Base-by-base conservation (phyloP, 768 basidiomycete genomes). In the Stropharia rugosoannulata region DNA sequence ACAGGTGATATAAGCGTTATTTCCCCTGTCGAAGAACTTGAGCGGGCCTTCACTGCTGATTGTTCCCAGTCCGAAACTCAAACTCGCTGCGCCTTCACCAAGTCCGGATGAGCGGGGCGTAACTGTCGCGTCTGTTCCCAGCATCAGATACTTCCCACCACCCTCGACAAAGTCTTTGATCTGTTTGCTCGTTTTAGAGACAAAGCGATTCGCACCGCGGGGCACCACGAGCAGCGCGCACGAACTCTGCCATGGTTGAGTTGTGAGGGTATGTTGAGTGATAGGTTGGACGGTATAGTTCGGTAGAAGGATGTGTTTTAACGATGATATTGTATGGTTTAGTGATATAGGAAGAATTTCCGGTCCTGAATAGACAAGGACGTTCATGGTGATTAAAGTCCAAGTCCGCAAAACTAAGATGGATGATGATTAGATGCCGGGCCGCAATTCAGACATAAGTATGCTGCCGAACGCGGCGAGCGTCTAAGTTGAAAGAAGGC, bases 221-320 rank as follows among this genome's bases (percentile, higher is more conserved):
- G 90, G 84, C 54, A 96, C 73, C 48, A 95, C 87, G 15, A 98
- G 80, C 1, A 96, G 75, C 2, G 87, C 86, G 66, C 93, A 95
- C 9, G 80, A 78, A 5, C 74, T 64, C 37, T 81, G 68, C 95
- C 95, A 98, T 16, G 95, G 94, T 43, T 87, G 86, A 0, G 78
- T 73, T 1, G 76, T 70, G 5, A 98, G 72, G 2, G 80, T 67
- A 39, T 81, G 72, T 10, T 79, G 76, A 0, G 84, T 74, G 49
- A 94, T 77, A 13, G 83, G 69, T 56, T 92, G 90, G 41, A 96
- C 84, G 11, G 90, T 83, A 68, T 95, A 95, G 66, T 86, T 80
- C 0, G 92, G 87, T 12, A 78, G 64, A 16, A 96, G 82, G 27
- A 89, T 62, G 2, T 77, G 65, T 29, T 80, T 76, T 15, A 94